Conservation (phyloP, 768 basidiomycete genomes). For the Tylopilus vinaceipallidus region DNA sequence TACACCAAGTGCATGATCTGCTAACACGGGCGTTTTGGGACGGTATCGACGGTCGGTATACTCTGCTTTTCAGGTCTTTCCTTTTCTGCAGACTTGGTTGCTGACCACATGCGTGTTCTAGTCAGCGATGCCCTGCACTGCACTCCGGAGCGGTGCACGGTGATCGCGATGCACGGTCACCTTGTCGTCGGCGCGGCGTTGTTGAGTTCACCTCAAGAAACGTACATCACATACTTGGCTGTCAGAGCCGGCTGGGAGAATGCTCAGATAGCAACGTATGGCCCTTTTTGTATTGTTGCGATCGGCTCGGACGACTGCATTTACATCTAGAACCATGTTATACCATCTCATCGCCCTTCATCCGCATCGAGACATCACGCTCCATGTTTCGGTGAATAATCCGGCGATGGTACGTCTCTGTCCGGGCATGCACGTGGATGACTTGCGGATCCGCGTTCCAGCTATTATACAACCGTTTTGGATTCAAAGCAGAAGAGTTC, state of each 20-base stretch:
- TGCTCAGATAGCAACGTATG: slow-evolving; percentile 71
- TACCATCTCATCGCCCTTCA: slow-evolving; percentile 72
- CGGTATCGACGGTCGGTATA: slow-evolving; percentile 63
- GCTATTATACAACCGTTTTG: slow-evolving; percentile 83
- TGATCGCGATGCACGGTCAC: slow-evolving; percentile 69
- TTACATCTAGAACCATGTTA: slow-evolving; percentile 59
- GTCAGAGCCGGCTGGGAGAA: slow-evolving; percentile 83
- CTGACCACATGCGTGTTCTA: slow-evolving; percentile 26
- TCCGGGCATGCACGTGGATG: background rate
- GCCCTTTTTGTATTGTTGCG: background rate
- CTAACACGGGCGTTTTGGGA: slow-evolving; percentile 70
- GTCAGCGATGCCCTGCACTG: slow-evolving; percentile 71
- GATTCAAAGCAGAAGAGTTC: slow-evolving; percentile 86
- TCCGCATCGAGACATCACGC: slow-evolving; percentile 72
- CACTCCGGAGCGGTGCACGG: slow-evolving; percentile 67
- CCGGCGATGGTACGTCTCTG: slow-evolving; percentile 62
- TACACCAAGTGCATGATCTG: slow-evolving; percentile 71
- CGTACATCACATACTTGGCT: slow-evolving; percentile 80
- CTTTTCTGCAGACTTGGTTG: background rate
- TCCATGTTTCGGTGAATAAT: slow-evolving; percentile 81
- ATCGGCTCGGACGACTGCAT: background rate
- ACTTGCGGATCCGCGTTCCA: slow-evolving; percentile 21
- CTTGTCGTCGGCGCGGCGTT: slow-evolving; percentile 76
- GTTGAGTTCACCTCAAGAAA: slow-evolving; percentile 74
- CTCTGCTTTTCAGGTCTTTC: background rate